These are phyloP conservation scores for Fusarium equiseti DNA, from an alignment of 2,329 filamentous ascomycete genomes.

Conservation along the genomic window DNA sequence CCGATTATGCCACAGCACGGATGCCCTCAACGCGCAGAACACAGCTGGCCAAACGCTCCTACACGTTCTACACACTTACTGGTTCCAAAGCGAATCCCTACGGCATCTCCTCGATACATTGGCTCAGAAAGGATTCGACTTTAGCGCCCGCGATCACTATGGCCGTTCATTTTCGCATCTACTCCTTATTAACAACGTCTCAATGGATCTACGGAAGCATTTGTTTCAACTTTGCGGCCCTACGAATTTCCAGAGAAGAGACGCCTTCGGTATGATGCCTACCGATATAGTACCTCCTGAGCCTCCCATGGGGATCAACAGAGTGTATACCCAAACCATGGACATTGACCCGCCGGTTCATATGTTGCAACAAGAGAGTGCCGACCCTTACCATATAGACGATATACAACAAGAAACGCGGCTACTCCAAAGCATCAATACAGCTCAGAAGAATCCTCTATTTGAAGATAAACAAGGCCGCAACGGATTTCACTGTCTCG, in stretches of 20 bases:
- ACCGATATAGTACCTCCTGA: constrained; percentile 2
- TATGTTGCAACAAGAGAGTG: constrained; percentile 1
- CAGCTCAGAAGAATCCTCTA: constrained; percentile 23
- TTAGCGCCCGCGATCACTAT: constrained; percentile 60
- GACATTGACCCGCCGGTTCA: constrained; percentile 43
- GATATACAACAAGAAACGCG: constrained; percentile 35
- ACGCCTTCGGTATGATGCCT: constrained; percentile 61
- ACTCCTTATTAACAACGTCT: constrained; percentile 50
- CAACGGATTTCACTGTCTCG: constrained; percentile 70
- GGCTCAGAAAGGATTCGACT: constrained; percentile 41
- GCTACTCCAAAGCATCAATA: constrained; percentile 41
- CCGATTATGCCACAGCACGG: constrained; percentile 16
- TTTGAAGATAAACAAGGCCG: constrained; percentile 58
- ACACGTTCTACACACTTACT: constrained; percentile 55
- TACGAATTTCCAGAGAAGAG: constrained; percentile 55
- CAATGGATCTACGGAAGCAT: constrained; percentile 49
- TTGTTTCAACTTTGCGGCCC: constrained; percentile 49
- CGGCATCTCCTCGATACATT: constrained; percentile 45
- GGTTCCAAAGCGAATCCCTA: constrained; percentile 51
- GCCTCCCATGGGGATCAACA: constrained; percentile 13
- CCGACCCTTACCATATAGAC: constrained; percentile 9
- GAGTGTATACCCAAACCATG: constrained; percentile 28
- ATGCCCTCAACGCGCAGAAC: constrained; percentile 53
- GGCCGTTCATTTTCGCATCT: constrained; percentile 67
- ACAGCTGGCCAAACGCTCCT: constrained; percentile 63